A percentile compares a stretch with the other conserved stretches of the same genome.
These are phyloP conservation scores for Didymosphaeria variabile DNA, from an alignment of 2,329 filamentous ascomycete species.

Conservation along the genomic window DNA sequence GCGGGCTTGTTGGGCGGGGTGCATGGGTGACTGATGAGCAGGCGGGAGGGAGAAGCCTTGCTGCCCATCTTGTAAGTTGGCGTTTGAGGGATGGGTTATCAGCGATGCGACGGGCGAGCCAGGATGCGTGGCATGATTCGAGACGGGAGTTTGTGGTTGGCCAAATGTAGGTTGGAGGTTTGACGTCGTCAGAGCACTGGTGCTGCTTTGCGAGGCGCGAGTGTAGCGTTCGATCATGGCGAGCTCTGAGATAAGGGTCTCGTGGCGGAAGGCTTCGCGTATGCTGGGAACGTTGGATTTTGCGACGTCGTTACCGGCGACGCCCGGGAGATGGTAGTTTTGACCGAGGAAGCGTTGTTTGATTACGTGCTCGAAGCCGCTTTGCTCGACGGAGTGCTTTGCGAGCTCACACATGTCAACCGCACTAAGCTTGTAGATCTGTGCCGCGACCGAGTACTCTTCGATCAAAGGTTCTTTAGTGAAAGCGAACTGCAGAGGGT, in stretches of 20 bases:
- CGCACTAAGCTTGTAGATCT: slow-evolving; percentile 96
- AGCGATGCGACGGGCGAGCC: slow-evolving; percentile 53
- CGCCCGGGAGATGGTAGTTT: slow-evolving; percentile 79
- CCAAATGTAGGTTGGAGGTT: slow-evolving; percentile 42
- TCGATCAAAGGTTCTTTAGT: slow-evolving; percentile 98
- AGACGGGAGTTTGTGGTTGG: slow-evolving; percentile 41
- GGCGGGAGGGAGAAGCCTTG: slow-evolving; percentile 42
- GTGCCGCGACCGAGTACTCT: slow-evolving; percentile 95
- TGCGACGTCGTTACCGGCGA: slow-evolving; percentile 87
- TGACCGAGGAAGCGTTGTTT: slow-evolving; percentile 92
- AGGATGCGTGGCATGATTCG: slow-evolving; percentile 40
- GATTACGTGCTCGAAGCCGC: slow-evolving; percentile 86
- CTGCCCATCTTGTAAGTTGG: slow-evolving; percentile 46
- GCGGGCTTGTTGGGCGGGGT: slow-evolving; percentile 50
- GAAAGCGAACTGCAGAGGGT: slow-evolving; percentile 96
- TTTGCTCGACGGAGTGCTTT: slow-evolving; percentile 94
- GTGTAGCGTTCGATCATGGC: slow-evolving; percentile 67
- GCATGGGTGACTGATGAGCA: slow-evolving; percentile 32
- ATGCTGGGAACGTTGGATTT: slow-evolving; percentile 98
- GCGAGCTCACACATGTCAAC: slow-evolving; percentile 99
- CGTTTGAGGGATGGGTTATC: slow-evolving; percentile 51
- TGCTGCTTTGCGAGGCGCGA: slow-evolving; percentile 39
- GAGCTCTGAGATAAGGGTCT: slow-evolving; percentile 84
- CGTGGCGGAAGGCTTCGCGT: slow-evolving; percentile 86
- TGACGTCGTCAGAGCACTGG: slow-evolving; percentile 43